Evolutionary conservation across 2,329 filamentous ascomycete genomes (phyloP).

Genomic region (Trichoderma simmonsii): DNA sequence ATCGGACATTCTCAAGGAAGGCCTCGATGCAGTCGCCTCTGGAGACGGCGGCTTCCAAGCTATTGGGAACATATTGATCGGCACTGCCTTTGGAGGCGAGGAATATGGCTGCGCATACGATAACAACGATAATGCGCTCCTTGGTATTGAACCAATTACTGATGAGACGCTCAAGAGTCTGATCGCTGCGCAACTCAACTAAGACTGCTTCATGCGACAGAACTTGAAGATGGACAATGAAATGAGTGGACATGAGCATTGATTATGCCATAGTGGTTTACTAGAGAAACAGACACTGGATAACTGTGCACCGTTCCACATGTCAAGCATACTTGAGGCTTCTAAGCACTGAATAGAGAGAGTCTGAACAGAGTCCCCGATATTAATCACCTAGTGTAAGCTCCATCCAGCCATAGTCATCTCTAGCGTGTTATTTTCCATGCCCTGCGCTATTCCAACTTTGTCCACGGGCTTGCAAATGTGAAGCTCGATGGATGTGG

Average conservation of each 20-base stretch:
- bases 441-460: not conserved
- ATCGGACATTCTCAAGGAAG: not conserved
- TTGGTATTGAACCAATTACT: not conserved
- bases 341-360: not conserved
- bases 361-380: not conserved
- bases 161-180: not conserved
- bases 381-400: not conserved
- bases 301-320: not conserved
- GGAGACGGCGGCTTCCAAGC: not conserved
- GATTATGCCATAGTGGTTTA: not conserved
- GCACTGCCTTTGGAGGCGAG: not conserved
- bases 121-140: not conserved
- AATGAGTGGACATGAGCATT: not conserved
- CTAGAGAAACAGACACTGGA: not conserved
- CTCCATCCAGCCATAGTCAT: not conserved
- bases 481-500: not conserved
- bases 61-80: not conserved
- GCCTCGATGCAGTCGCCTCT: not conserved
- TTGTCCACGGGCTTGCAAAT: not conserved
- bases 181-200: not conserved
- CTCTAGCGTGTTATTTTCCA: not conserved
- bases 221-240: not conserved
- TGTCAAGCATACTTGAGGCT: not conserved
- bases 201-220: not conserved
- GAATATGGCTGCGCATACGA: not conserved